A percentile compares a stretch with the other conserved stretches of the same genome.
Conservation (phyloP, 1,139 yeast genomes). For the Ashbya aceris region DNA sequence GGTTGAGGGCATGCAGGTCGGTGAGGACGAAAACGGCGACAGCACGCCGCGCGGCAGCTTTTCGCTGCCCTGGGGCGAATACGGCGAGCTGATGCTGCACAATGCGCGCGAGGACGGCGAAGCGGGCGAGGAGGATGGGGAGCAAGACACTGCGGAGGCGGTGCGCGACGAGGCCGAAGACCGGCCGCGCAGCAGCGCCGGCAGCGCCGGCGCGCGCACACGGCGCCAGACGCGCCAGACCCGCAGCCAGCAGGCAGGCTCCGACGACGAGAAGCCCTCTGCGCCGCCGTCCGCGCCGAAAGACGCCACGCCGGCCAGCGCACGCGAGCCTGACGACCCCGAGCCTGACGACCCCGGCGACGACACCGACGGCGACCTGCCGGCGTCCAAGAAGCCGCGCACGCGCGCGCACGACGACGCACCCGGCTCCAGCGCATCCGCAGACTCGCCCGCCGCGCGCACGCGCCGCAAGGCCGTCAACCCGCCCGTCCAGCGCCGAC, state of each 20-base stretch:
- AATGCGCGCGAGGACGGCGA: constrained; percentile 30
- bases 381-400: constrained; percentile 1
- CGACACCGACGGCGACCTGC: constrained; percentile 1
- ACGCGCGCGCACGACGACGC: constrained; percentile 1
- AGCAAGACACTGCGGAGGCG: not conserved
- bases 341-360: constrained; percentile 9
- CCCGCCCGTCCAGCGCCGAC: constrained; percentile 1
- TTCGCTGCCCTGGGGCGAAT: constrained; percentile 37
- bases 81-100: constrained; percentile 34
- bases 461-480: constrained; percentile 7
- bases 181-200: not conserved
- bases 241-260: not conserved
- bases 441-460: constrained; percentile 5
- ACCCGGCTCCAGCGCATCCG: constrained; percentile 8
- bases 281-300: not conserved
- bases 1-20: constrained; percentile 33
- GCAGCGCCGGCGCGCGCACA: constrained; percentile 4
- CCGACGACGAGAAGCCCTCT: constrained; percentile 7
- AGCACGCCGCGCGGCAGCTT: constrained; percentile 27
- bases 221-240: constrained; percentile 12
- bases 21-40: constrained; percentile 17
- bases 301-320: not conserved
- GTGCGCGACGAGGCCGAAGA: not conserved
- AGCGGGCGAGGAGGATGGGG: constrained; percentile 1
- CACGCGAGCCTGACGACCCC: not conserved